Base-by-base conservation (phyloP, 805 yeast species). In the Debaryomyces tyrocola region DNA sequence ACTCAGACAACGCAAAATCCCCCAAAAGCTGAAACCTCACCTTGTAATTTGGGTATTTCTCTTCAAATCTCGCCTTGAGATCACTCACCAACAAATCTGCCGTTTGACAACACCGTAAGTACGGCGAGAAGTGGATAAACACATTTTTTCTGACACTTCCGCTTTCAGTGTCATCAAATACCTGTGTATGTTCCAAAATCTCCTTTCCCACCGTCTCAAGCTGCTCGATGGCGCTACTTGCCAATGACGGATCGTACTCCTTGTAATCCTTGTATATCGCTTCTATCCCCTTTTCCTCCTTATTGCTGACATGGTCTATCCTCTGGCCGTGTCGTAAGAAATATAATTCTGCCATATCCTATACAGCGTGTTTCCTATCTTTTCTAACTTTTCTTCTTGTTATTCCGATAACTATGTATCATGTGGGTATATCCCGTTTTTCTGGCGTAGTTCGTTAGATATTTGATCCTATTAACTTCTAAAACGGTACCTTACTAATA, bases 251-350 rank as follows among this genome's bases (percentile, higher is more conserved):
- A 50, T 73, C 77, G 47, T 66, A 73, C 2, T 55, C 55, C 37
- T 57, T 54, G 49, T 63, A 67, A 28, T 62, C 64, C 7, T 58
- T 42, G 20, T 51, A 44, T 12, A 72, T 38, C 4, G 74, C 65
- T 37, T 44, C 46, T 15, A 68, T 66, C 4, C 41, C 31, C 12
- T 63, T 56, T 33, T 65, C 64, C 17, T 50, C 54, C 37, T 52
- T 40, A 11, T 28, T 28, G 31, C 54, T 44, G 11, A 65, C 68
- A 51, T 70, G 74, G 52, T 73, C 77, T 39, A 70, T 68, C 37
- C 78, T 56, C 37, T 62, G 59, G 20, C 74, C 76, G 57, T 73
- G 78, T 48, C 78, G 74, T 44, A 73, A 58, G 60, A 73, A 73
- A 57, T 57, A 69, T 51, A 73, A 60, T 57, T 72, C 76, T 20